Percentiles rank a stretch among this genome's conserved stretches.
These are phyloP conservation scores for Coprinopsis marcescibilis DNA, from an alignment of 768 basidiomycete species.

Conservation along the genomic window DNA sequence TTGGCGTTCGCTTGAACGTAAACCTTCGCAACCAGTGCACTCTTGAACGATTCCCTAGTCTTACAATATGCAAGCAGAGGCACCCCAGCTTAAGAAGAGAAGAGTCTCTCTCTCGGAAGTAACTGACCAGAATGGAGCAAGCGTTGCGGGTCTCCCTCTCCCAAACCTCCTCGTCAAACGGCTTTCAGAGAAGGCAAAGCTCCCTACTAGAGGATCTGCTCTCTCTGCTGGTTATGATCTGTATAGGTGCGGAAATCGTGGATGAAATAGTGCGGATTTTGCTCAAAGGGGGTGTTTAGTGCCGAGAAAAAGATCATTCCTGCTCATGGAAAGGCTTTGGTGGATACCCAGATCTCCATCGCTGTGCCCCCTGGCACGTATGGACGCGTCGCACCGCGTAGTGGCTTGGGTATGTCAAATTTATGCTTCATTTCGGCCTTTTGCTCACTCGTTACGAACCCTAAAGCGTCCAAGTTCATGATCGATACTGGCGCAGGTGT, in stretches of 20 bases:
- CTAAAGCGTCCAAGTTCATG: conserved; percentile 89
- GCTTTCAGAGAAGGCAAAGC: conserved; percentile 71
- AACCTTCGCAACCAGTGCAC: conserved; percentile 1
- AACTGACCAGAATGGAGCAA: neutral
- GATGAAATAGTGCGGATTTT: conserved; percentile 4
- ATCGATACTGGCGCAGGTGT: conserved; percentile 98
- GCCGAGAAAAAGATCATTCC: conserved; percentile 83
- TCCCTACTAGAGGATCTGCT: conserved; percentile 83
- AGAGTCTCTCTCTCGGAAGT: conserved; percentile 44
- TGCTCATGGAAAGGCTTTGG: conserved; percentile 83
- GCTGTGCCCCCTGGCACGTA: conserved; percentile 93
- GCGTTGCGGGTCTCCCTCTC: conserved; percentile 29
- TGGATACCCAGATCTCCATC: conserved; percentile 89
- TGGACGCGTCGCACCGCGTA: conserved; percentile 93
- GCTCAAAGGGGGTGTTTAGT: conserved; percentile 31
- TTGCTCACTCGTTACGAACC: neutral
- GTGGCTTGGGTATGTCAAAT: conserved; percentile 74
- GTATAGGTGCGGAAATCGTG: conserved; percentile 60
- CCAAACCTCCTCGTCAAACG: conserved; percentile 75
- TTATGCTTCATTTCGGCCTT: neutral
- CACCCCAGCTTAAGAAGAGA: conserved; percentile 49
- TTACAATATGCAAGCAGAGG: conserved; percentile 15
- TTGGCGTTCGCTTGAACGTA: conserved; percentile 8
- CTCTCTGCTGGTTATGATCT: conserved; percentile 94
- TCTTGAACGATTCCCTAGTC: conserved; percentile 10